phyloP scores from a whole-genome alignment of 331 rosid species.

The Rosa hybrid region DNA sequence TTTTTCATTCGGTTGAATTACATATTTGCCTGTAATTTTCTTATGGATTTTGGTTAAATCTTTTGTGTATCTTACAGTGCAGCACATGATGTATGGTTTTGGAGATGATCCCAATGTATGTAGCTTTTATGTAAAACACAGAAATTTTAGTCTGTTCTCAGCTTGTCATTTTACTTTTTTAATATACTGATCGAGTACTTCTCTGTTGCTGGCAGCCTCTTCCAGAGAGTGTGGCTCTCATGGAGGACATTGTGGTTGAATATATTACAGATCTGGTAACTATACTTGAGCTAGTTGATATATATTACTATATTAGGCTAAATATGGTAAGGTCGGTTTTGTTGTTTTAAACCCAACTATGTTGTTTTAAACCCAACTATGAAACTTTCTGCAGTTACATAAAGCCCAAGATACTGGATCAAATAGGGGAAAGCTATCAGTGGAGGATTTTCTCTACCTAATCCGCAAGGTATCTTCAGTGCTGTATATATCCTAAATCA shows the following conservation, averaged over 20 bases:
- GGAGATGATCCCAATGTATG: constrained; percentile 92
- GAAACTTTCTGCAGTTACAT: constrained; percentile 52
- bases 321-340: background rate
- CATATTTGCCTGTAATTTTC: constrained; percentile 3
- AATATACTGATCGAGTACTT: too few relatives aligned
- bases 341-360: constrained; percentile 8
- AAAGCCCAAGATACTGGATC: constrained; percentile 95
- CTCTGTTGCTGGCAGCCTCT: constrained; percentile 63
- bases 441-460: constrained; percentile 81
- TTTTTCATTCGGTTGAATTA: background rate
- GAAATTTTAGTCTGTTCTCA: background rate
- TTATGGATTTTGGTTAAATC: constrained; percentile 7
- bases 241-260: constrained; percentile 94
- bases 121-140: background rate
- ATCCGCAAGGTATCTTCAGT: constrained; percentile 74
- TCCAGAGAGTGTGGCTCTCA: constrained; percentile 89
- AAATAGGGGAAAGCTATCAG: constrained; percentile 82
- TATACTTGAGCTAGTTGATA: background rate
- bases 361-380: constrained; percentile 5
- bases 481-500: background rate
- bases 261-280: constrained; percentile 80
- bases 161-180: background rate
- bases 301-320: background rate
- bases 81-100: constrained; percentile 98
- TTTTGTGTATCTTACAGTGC: constrained; percentile 47